Conservation (phyloP, 108 stramenopile species). For the Cyclotella kingstonii region DNA sequence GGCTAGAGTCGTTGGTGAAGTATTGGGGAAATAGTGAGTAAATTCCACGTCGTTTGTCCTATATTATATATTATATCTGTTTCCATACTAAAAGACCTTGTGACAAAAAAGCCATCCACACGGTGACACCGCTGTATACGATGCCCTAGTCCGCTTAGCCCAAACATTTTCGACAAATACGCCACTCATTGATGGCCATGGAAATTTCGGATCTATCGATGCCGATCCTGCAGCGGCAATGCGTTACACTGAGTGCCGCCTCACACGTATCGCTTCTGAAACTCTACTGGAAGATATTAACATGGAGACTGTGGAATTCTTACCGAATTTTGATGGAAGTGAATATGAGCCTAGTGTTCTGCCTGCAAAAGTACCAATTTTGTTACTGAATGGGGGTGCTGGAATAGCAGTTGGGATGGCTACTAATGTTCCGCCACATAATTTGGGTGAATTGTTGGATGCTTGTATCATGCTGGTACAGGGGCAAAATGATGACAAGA, state of each 20-base stretch:
- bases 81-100: neutral
- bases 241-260: slow-evolving; percentile 95
- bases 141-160: slow-evolving; percentile 94
- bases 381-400: slow-evolving; percentile 91
- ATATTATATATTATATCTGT: neutral
- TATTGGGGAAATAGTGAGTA: slow-evolving; percentile 80
- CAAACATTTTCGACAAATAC: slow-evolving; percentile 86
- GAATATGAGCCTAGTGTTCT: slow-evolving; percentile 92
- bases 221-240: slow-evolving; percentile 97
- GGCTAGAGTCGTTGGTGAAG: slow-evolving; percentile 97
- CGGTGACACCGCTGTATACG: slow-evolving; percentile 94
- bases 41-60: neutral
- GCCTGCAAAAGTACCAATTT: slow-evolving; percentile 87
- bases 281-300: slow-evolving; percentile 81
- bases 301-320: slow-evolving; percentile 83
- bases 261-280: slow-evolving; percentile 72
- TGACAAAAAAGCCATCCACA: slow-evolving; percentile 65
- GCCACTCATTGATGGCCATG: slow-evolving; percentile 92
- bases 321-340: slow-evolving; percentile 92
- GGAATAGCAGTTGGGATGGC: slow-evolving; percentile 98
- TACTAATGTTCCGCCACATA: slow-evolving; percentile 97
- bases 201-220: slow-evolving; percentile 95
- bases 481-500: slow-evolving; percentile 42
- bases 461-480: slow-evolving; percentile 73
- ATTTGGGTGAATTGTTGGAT: slow-evolving; percentile 85